Percentiles rank a stretch among this genome's conserved stretches.
Evolutionary conservation across 83 land plant species (phyloP).

Genomic region (Picea engelmannii): DNA sequence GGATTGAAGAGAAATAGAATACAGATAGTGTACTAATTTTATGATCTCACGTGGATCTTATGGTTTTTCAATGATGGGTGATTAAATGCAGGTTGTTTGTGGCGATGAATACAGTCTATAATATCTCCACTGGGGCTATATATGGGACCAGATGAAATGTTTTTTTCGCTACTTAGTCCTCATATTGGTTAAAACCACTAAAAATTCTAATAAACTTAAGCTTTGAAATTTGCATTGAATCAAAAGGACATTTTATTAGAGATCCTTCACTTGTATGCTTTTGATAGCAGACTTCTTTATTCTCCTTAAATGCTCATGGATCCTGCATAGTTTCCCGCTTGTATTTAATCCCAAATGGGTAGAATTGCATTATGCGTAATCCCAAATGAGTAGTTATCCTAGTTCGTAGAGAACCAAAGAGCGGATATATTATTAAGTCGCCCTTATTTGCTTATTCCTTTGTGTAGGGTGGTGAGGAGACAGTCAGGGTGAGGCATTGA

Average conservation of each 20-base stretch:
- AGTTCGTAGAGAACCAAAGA: no score
- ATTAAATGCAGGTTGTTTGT: constrained; percentile 73
- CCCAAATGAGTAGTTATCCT: background rate
- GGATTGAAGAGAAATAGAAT: background rate
- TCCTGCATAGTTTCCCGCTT: constrained; percentile 54
- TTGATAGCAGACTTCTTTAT: constrained; percentile 71
- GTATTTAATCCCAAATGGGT: constrained; percentile 12
- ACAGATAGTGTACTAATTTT: background rate
- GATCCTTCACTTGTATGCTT: constrained; percentile 52
- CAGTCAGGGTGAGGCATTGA: no score
- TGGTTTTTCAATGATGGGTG: constrained; percentile 72
- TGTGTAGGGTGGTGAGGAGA: no score
- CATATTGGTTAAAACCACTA: no score
- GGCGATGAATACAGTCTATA: constrained; percentile 67
- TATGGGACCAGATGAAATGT: background rate
- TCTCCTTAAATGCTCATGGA: constrained; percentile 60
- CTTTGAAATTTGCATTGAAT: no score
- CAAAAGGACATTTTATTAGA: no score
- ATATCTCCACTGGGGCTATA: constrained; percentile 86
- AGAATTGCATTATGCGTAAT: background rate
- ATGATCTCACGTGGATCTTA: constrained; percentile 58
- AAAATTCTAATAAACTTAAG: no score
- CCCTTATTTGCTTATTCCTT: no score
- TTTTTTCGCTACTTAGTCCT: background rate
- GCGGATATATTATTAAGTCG: no score